Conservation (phyloP, 345 rosid genomes). For the Brassica incana region DNA sequence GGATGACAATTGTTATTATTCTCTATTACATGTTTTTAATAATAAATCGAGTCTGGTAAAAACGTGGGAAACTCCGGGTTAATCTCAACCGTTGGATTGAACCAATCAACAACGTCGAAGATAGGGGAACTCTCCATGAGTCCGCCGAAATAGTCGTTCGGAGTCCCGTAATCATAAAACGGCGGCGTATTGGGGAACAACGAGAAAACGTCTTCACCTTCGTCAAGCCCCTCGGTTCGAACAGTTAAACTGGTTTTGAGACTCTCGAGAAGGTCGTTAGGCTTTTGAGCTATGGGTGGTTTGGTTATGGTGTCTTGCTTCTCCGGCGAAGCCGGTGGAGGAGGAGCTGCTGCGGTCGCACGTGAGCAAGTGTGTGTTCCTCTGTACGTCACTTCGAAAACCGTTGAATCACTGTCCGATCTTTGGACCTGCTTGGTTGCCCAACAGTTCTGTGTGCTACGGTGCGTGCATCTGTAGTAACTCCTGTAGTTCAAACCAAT, state of each 20-base stretch:
- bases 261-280: constrained; percentile 28
- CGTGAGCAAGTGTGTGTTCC: constrained; percentile 71
- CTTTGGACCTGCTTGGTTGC: constrained; percentile 92
- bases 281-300: background rate
- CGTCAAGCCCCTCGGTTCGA: constrained; percentile 30
- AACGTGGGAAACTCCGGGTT: constrained; percentile 27
- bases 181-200: constrained; percentile 34
- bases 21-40: background rate
- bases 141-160: constrained; percentile 5
- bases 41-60: constrained; percentile 27
- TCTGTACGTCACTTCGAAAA: constrained; percentile 73
- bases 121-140: constrained; percentile 31
- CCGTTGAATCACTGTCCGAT: constrained; percentile 71
- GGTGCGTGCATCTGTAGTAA: constrained; percentile 80
- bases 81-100: constrained; percentile 33
- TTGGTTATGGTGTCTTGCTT: constrained; percentile 16
- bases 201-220: constrained; percentile 33
- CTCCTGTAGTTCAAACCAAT: constrained; percentile 26
- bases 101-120: constrained; percentile 28
- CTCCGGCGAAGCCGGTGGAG: constrained; percentile 30
- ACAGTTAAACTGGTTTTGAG: constrained; percentile 32
- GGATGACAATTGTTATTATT: background rate
- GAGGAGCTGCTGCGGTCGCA: constrained; percentile 40
- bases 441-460: constrained; percentile 68
- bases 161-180: constrained; percentile 15